Conservation (phyloP, 768 basidiomycete genomes). For the Amanita brunnescens region DNA sequence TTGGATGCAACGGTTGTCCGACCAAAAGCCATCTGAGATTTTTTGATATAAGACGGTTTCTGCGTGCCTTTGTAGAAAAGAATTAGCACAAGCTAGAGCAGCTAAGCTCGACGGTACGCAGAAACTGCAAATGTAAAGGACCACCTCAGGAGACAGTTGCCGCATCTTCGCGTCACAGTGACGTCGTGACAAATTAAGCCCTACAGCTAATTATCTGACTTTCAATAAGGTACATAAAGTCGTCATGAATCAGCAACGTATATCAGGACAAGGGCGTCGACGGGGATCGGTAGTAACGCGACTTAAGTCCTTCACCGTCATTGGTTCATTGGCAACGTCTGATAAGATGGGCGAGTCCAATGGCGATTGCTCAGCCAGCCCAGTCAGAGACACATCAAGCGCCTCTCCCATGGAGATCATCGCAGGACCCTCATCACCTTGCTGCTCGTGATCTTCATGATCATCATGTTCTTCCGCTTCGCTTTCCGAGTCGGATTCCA, state of each 20-base stretch:
- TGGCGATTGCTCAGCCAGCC: neutral
- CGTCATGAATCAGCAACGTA: neutral
- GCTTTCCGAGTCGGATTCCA: conserved; percentile 6
- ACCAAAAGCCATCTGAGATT: neutral
- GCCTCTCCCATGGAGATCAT: neutral
- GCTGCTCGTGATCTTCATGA: neutral
- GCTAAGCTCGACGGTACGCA: neutral
- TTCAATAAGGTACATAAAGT: neutral
- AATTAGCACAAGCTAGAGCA: neutral
- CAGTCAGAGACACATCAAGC: neutral
- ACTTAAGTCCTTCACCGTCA: neutral
- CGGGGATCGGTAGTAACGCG: conserved; percentile 6
- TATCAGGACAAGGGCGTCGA: neutral
- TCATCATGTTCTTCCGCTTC: neutral
- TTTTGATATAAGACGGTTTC: neutral
- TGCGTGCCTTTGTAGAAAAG: neutral
- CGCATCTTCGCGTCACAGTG: neutral
- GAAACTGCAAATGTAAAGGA: neutral
- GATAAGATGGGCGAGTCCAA: neutral
- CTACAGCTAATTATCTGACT: neutral
- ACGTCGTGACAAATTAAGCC: too few species aligned
- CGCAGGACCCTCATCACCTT: neutral
- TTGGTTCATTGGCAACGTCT: conserved; percentile 8
- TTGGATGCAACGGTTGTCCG: neutral
- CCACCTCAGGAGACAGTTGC: neutral